These are phyloP conservation scores for Pascua guehoae DNA, from an alignment of 1,284 basidiomycete species.

Conservation along the genomic window DNA sequence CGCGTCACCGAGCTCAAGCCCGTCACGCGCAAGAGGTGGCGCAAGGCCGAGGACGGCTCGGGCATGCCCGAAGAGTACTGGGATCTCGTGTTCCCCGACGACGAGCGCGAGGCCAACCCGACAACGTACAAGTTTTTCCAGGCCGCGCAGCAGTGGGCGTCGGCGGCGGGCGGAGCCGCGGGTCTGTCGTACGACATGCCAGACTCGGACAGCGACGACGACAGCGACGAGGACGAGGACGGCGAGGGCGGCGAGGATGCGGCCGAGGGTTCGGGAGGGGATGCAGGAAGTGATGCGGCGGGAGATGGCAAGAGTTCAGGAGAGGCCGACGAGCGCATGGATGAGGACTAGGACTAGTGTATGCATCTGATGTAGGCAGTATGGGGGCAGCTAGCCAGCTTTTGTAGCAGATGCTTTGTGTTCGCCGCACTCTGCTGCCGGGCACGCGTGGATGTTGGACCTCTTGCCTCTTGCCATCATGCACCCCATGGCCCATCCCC, in stretches of 20 bases:
- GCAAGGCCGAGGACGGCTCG: constrained; percentile 75
- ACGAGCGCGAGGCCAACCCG: constrained; percentile 86
- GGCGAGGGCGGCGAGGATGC: constrained; percentile 9
- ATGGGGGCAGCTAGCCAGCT: too few relatives aligned
- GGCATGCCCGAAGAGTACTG: constrained; percentile 83
- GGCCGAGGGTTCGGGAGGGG: constrained; percentile 3
- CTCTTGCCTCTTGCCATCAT: too few relatives aligned
- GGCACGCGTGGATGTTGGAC: too few relatives aligned
- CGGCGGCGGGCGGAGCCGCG: constrained; percentile 24
- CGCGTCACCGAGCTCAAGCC: constrained; percentile 88
- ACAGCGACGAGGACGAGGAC: constrained; percentile 26
- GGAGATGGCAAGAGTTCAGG: neutral
- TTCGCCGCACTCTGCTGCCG: too few relatives aligned
- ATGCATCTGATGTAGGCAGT: too few relatives aligned
- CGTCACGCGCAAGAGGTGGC: constrained; percentile 77
- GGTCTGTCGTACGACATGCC: constrained; percentile 42
- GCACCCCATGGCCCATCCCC: too few relatives aligned
- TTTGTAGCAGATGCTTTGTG: too few relatives aligned
- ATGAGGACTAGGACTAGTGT: too few relatives aligned
- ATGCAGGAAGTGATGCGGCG: constrained; percentile 17
- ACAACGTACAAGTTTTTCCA: constrained; percentile 90
- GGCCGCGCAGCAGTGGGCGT: constrained; percentile 82
- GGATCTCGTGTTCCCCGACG: constrained; percentile 91
- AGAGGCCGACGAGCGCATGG: neutral
- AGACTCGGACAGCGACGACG: constrained; percentile 35